Conservation (phyloP, 306 rosid genomes). For the Lathyrus oleraceus region DNA sequence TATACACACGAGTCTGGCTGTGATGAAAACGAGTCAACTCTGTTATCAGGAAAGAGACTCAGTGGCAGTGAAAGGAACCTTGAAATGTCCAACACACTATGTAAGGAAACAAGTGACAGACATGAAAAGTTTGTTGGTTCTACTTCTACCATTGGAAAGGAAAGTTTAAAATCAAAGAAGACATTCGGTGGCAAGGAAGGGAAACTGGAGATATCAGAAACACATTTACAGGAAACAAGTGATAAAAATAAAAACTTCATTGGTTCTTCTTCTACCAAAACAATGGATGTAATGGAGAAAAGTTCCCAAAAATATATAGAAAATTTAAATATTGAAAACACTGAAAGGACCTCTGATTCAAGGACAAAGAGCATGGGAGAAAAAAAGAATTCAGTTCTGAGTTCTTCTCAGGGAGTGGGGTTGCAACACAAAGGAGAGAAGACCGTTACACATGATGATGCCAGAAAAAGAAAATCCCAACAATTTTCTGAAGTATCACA, state of each 20-base stretch:
- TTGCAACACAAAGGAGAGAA: slow-evolving; percentile 44
- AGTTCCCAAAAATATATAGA: slow-evolving; percentile 42
- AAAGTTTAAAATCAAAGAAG: slow-evolving; percentile 39
- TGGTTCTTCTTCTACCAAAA: slow-evolving; percentile 33
- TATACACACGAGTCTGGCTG: slow-evolving; percentile 41
- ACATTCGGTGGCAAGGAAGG: slow-evolving; percentile 42
- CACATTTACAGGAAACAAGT: slow-evolving; percentile 38
- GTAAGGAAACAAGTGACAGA: slow-evolving; percentile 44
- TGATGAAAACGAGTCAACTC: slow-evolving; percentile 41
- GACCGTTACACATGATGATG: slow-evolving; percentile 34
- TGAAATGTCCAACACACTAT: slow-evolving; percentile 40
- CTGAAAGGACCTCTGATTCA: slow-evolving; percentile 45
- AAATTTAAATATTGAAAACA: slow-evolving; percentile 46
- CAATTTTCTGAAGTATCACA: slow-evolving; percentile 53
- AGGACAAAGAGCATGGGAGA: slow-evolving; percentile 42
- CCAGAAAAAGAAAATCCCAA: slow-evolving; percentile 45
- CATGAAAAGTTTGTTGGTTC: slow-evolving; percentile 35
- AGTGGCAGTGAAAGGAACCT: slow-evolving; percentile 46
- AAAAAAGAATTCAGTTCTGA: slow-evolving; percentile 34
- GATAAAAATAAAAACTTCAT: slow-evolving; percentile 35
- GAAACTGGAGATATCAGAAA: slow-evolving; percentile 44
- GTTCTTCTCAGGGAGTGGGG: slow-evolving; percentile 50
- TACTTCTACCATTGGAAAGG: slow-evolving; percentile 33
- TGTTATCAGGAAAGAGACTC: slow-evolving; percentile 29
- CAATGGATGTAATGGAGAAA: slow-evolving; percentile 40